Conservation (phyloP, 75 land plant species). For the Sequoiadendron giganteum region DNA sequence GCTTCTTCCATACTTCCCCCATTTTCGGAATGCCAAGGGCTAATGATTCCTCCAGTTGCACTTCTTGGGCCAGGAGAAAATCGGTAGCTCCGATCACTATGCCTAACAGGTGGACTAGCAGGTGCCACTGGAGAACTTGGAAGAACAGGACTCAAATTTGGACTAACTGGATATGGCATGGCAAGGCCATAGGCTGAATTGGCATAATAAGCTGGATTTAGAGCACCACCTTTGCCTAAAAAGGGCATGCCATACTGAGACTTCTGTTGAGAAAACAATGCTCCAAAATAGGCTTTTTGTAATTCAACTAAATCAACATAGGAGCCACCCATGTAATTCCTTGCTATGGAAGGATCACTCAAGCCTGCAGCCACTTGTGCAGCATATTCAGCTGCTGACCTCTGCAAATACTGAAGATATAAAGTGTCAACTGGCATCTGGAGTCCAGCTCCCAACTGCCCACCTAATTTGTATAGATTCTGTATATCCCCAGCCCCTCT, state of each 20-base stretch:
- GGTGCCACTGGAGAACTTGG: conserved; percentile 58
- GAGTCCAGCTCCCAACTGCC: conserved; percentile 34
- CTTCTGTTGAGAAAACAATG: conserved; percentile 61
- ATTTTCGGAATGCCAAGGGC: conserved; percentile 44
- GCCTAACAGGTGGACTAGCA: conserved; percentile 39
- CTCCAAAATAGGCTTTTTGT: conserved; percentile 58
- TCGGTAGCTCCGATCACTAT: conserved; percentile 46
- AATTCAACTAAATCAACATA: conserved; percentile 57
- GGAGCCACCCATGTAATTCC: conserved; percentile 38
- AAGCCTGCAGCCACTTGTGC: conserved; percentile 28
- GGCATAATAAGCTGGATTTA: conserved; percentile 49
- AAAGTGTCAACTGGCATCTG: conserved; percentile 54
- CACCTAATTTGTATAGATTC: conserved; percentile 33
- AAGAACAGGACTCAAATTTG: conserved; percentile 46
- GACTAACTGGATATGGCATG: conserved; percentile 50
- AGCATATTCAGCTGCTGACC: conserved; percentile 46
- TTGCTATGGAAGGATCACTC: conserved; percentile 38
- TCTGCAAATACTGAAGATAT: conserved; percentile 48
- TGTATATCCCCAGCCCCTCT: conserved; percentile 40
- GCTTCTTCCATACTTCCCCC: conserved; percentile 44
- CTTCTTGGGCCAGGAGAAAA: conserved; percentile 49
- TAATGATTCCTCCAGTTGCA: conserved; percentile 27
- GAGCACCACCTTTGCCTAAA: conserved; percentile 32
- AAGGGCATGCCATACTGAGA: conserved; percentile 52
- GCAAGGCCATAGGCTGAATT: conserved; percentile 50